phyloP scores from a whole-genome alignment of 257 asterid species.

The Petrea volubilis region DNA sequence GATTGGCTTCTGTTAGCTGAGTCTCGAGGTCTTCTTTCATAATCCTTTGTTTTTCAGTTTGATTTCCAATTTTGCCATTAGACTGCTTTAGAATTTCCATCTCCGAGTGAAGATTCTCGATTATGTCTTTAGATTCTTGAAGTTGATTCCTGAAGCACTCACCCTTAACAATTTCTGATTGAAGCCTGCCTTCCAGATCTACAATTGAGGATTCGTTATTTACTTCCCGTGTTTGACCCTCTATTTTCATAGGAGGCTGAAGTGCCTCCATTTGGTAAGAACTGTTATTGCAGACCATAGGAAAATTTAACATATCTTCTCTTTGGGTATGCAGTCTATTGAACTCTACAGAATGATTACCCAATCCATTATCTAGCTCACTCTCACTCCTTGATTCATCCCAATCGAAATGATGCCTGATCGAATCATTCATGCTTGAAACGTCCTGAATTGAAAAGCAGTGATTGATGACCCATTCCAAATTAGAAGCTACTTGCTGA shows the following conservation, averaged over 20 bases:
- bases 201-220: slow-evolving; percentile 29
- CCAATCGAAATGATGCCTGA: slow-evolving; percentile 67
- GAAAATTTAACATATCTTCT: slow-evolving; percentile 20
- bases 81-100: slow-evolving; percentile 36
- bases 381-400: slow-evolving; percentile 67
- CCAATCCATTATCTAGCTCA: slow-evolving; percentile 49
- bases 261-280: slow-evolving; percentile 27
- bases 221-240: slow-evolving; percentile 30
- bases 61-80: slow-evolving; percentile 35
- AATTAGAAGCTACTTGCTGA: slow-evolving; percentile 49
- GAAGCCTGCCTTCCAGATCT: slow-evolving; percentile 40
- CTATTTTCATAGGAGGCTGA: slow-evolving; percentile 24
- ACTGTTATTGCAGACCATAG: slow-evolving; percentile 22
- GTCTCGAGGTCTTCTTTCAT: slow-evolving; percentile 48
- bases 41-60: slow-evolving; percentile 37
- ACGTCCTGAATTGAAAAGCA: slow-evolving; percentile 92
- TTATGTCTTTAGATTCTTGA: slow-evolving; percentile 43
- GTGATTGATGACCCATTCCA: slow-evolving; percentile 89
- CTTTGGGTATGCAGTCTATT: slow-evolving; percentile 24
- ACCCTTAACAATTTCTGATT: slow-evolving; percentile 35
- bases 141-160: slow-evolving; percentile 45
- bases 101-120: slow-evolving; percentile 40
- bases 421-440: slow-evolving; percentile 73
- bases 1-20: slow-evolving; percentile 38
- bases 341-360: slow-evolving; percentile 35